Evolutionary conservation across 768 basidiomycete species (phyloP), one percentile per base, ranked within the genome.

Genomic region (Auricularia sp.): DNA sequence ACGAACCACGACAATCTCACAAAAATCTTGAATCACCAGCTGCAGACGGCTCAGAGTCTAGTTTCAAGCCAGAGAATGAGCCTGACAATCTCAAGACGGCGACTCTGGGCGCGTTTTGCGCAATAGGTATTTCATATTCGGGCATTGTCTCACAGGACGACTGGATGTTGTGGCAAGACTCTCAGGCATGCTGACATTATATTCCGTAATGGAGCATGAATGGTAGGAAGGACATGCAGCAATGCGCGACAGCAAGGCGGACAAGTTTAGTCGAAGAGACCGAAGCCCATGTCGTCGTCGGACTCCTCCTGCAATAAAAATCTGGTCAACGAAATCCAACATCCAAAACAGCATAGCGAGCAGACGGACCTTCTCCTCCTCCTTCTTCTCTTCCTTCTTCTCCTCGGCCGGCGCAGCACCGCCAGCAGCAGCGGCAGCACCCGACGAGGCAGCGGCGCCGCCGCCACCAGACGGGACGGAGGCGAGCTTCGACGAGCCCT

Each of bases 241-340:
- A 59, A 54, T 16, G 29, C 21, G 61, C 54, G 63, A 61, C 44
- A 59, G 61, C 47, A 66, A 63, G 68, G 56, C 24, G 34, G 56
- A 59, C 16, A 66, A 63, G 70, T 69, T 82, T 87, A 97, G 82
- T 97, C 94, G 83, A 97, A 97, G 69, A 97, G 85, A 81, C 94
- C 94, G 79, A 98, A 98, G 82, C 94, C 94, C 94, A 97, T 97
- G 80, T 97, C 95, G 71, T 97, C 95, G 83, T 96, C 94, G 64
- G 90, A 92, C 76, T 95, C 92, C 79, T 92, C 90, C 89, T 93
- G 74, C 64, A 67, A 44, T 61, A 35, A 21, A 34, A 54, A 62
- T 33, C 13, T 21, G 51, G n/a, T 18, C 33, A 7, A 44, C 24
- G 37, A 66, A 63, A 39, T 21, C 14, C 3, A 39, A 62, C 2